phyloP scores from a whole-genome alignment of 768 basidiomycete genomes.

The Gloeostereum incarnatum region DNA sequence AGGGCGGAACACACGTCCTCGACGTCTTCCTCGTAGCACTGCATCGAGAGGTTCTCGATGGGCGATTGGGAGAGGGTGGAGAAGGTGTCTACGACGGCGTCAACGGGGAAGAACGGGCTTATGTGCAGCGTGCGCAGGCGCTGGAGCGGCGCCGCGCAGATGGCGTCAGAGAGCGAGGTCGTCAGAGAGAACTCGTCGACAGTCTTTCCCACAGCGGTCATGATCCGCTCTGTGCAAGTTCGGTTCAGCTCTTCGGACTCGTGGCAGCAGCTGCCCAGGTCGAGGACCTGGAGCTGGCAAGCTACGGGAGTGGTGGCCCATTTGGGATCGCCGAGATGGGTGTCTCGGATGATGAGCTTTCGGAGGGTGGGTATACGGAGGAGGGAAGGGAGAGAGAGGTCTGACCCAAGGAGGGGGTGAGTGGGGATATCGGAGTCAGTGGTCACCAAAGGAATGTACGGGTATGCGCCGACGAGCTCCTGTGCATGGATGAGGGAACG shows the following conservation, averaged over 20 bases:
- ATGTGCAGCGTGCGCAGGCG: conserved; percentile 49
- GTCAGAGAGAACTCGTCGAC: conserved; percentile 48
- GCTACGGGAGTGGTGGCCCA: conserved; percentile 44
- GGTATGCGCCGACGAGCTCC: conserved; percentile 43
- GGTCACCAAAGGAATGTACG: conserved; percentile 48
- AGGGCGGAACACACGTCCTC: conserved; percentile 51
- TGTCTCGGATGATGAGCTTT: conserved; percentile 57
- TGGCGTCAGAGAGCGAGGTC: conserved; percentile 31
- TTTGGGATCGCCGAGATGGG: conserved; percentile 55
- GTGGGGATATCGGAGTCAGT: conserved; percentile 54
- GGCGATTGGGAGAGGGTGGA: conserved; percentile 49
- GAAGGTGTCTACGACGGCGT: conserved; percentile 50
- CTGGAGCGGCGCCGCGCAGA: conserved; percentile 32
- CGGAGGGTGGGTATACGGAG: conserved; percentile 53
- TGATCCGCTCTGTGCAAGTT: conserved; percentile 48
- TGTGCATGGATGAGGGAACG: conserved; percentile 60
- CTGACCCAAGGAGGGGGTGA: conserved; percentile 42
- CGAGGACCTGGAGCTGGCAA: conserved; percentile 46
- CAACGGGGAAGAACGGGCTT: conserved; percentile 52
- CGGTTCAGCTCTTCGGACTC: conserved; percentile 44
- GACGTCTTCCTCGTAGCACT: conserved; percentile 55
- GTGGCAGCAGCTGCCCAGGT: conserved; percentile 48
- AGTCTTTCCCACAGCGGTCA: conserved; percentile 45
- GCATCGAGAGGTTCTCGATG: conserved; percentile 46
- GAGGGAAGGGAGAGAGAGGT: conserved; percentile 57